phyloP scores from a whole-genome alignment of 2,329 filamentous ascomycete species.

The Xenosphaeropsis pyriputrescens region DNA sequence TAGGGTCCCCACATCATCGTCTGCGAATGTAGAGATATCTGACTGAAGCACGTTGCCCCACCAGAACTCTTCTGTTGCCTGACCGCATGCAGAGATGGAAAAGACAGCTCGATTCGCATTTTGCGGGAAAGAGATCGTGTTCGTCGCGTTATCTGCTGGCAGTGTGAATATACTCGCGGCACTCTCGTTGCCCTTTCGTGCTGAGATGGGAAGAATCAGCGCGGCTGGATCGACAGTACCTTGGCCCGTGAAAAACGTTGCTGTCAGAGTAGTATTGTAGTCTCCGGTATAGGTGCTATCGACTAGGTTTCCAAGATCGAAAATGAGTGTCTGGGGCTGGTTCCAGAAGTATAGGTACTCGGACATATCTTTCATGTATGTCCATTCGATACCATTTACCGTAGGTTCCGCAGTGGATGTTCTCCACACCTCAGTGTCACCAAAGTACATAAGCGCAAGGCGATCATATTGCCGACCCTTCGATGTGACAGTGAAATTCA shows the following conservation, averaged over 20 bases:
- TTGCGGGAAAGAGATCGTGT: conserved; percentile 45
- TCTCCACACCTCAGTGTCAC: conserved; percentile 67
- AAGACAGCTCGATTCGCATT: conserved; percentile 58
- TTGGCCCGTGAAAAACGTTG: conserved; percentile 48
- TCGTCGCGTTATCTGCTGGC: conserved; percentile 45
- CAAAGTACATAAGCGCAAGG: conserved; percentile 60
- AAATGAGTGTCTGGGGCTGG: conserved; percentile 57
- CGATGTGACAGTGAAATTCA: conserved; percentile 64
- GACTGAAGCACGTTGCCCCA: conserved; percentile 62
- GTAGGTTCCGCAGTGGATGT: conserved; percentile 75
- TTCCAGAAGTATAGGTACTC: conserved; percentile 55
- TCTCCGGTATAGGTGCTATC: conserved; percentile 56
- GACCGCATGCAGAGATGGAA: conserved; percentile 64
- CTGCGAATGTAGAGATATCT: conserved; percentile 41
- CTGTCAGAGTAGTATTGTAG: conserved; percentile 62
- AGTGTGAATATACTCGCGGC: conserved; percentile 52
- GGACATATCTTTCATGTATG: conserved; percentile 67
- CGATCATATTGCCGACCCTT: conserved; percentile 64
- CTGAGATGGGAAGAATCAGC: conserved; percentile 52
- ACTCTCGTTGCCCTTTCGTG: conserved; percentile 30
- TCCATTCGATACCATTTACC: conserved; percentile 55
- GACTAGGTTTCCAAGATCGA: conserved; percentile 64
- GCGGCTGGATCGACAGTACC: conserved; percentile 36
- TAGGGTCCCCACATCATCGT: conserved; percentile 33
- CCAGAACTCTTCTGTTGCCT: conserved; percentile 72